phyloP scores from a whole-genome alignment of 2,329 filamentous ascomycete genomes.

The Aspergillus oerlinghausenensis region DNA sequence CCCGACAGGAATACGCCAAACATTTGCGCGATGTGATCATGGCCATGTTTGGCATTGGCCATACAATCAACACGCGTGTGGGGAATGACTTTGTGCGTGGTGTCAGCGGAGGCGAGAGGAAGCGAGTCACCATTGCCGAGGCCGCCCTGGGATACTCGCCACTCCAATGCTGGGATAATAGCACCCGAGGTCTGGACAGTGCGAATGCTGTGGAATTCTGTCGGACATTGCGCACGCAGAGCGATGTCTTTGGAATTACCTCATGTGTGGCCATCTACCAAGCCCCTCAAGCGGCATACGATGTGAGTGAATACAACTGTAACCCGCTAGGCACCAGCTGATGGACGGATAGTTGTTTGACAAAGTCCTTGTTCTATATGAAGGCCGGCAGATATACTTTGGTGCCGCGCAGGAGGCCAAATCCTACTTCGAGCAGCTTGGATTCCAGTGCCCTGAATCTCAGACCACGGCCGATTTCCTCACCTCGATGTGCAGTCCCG shows the following conservation, averaged over 20 bases:
- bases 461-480: slow-evolving; percentile 66
- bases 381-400: slow-evolving; percentile 69
- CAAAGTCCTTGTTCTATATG: slow-evolving; percentile 64
- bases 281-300: slow-evolving; percentile 35
- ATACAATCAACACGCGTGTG: slow-evolving; percentile 44
- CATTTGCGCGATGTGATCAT: slow-evolving; percentile 39
- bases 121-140: slow-evolving; percentile 55
- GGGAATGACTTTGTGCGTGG: slow-evolving; percentile 51
- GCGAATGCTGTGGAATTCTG: slow-evolving; percentile 51
- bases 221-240: slow-evolving; percentile 40
- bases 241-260: slow-evolving; percentile 41
- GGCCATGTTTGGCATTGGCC: slow-evolving; percentile 27
- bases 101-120: slow-evolving; percentile 54
- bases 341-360: slow-evolving; percentile 50
- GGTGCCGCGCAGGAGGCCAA: slow-evolving; percentile 56
- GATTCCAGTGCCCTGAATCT: slow-evolving; percentile 60
- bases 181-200: slow-evolving; percentile 42
- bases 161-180: slow-evolving; percentile 37
- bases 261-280: slow-evolving; percentile 50
- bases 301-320: slow-evolving; percentile 2
- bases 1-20: slow-evolving; percentile 28
- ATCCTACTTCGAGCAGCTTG: slow-evolving; percentile 60
- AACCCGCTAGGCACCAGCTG: neutral
- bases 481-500: slow-evolving; percentile 61
- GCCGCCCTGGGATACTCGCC: slow-evolving; percentile 38